phyloP scores from a whole-genome alignment of 2,329 filamentous ascomycete species.

The Nannizziopsis arthrosporioides region DNA sequence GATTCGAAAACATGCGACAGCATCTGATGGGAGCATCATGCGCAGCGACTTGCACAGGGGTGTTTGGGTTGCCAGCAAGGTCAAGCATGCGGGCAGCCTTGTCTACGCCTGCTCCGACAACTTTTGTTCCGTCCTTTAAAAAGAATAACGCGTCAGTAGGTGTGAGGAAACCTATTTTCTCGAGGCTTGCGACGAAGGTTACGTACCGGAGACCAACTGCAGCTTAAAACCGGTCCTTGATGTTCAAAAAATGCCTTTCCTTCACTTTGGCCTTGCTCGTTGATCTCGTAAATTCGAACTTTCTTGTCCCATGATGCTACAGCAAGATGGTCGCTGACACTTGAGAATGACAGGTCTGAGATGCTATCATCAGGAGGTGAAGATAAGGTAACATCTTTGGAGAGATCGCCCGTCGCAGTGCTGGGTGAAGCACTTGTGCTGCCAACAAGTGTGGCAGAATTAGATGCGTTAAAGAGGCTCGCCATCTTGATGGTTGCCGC shows the following conservation, averaged over 20 bases:
- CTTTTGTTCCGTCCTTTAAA: constrained; percentile 70
- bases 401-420: constrained; percentile 76
- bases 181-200: neutral
- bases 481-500: constrained; percentile 9
- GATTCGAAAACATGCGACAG: constrained; percentile 64
- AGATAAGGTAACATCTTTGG: constrained; percentile 69
- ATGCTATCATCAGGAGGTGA: constrained; percentile 80
- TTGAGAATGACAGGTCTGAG: constrained; percentile 74
- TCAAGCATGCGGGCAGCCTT: constrained; percentile 85
- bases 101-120: constrained; percentile 79
- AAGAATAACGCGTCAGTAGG: constrained; percentile 3
- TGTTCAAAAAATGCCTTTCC: constrained; percentile 81
- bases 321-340: constrained; percentile 66
- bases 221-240: constrained; percentile 69
- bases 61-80: constrained; percentile 47
- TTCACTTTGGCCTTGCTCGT: constrained; percentile 61
- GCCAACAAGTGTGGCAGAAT: constrained; percentile 27
- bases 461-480: constrained; percentile 12
- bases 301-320: constrained; percentile 97
- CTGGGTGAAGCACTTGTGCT: constrained; percentile 39
- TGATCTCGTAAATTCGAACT: constrained; percentile 91
- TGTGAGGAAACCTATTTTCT: neutral
- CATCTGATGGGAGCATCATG: constrained; percentile 75
- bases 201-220: constrained; percentile 77
- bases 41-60: constrained; percentile 58